Percentiles rank a stretch among this genome's conserved stretches.
These are phyloP conservation scores for Boletus albobrunnescens DNA, from an alignment of 1,284 basidiomycete genomes.

Conservation along the genomic window DNA sequence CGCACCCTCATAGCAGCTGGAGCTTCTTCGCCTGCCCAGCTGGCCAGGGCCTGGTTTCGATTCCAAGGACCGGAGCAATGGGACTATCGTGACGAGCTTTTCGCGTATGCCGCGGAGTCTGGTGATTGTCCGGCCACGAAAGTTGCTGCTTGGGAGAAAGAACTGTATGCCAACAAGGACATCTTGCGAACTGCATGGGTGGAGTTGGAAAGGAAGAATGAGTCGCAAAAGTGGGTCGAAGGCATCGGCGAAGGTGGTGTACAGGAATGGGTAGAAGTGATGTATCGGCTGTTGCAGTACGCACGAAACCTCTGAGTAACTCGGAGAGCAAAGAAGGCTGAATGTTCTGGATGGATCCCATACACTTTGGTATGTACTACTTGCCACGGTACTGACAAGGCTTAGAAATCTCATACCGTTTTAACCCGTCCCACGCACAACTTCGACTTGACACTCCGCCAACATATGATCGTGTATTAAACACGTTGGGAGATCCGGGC, in stretches of 20 bases:
- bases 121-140: constrained; percentile 33
- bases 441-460: background rate
- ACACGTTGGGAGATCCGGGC: background rate
- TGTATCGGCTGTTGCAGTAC: constrained; percentile 45
- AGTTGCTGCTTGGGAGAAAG: constrained; percentile 54
- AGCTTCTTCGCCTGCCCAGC: constrained; percentile 32
- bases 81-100: constrained; percentile 60
- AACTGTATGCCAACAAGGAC: constrained; percentile 49
- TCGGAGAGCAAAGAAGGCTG: background rate
- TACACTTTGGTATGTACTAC: too few species aligned
- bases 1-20: constrained; percentile 36
- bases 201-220: constrained; percentile 50
- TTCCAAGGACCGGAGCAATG: constrained; percentile 55
- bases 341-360: too few species aligned
- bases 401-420: too few species aligned
- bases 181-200: constrained; percentile 56
- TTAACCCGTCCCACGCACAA: too few species aligned
- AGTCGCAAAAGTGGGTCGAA: constrained; percentile 55
- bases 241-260: constrained; percentile 55
- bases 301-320: constrained; percentile 23
- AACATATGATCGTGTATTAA: too few species aligned
- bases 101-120: constrained; percentile 42
- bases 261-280: constrained; percentile 61
- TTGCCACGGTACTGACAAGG: too few species aligned
- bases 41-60: constrained; percentile 55